phyloP scores from a whole-genome alignment of 805 yeast species.

The Pichia heedii region DNA sequence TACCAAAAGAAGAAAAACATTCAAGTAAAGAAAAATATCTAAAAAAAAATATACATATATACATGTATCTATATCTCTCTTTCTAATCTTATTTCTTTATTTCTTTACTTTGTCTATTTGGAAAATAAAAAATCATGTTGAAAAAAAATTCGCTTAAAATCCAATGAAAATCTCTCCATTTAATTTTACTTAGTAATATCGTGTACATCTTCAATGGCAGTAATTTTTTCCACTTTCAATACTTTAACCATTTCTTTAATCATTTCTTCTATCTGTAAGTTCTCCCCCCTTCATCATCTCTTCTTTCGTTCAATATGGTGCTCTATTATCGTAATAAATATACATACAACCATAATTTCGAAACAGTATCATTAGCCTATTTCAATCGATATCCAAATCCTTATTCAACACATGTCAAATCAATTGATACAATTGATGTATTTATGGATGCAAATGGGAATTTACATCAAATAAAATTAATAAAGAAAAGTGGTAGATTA shows the following conservation, averaged over 20 bases:
- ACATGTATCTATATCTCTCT: too few species aligned
- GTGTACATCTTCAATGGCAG: too few species aligned
- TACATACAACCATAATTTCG: slow-evolving; percentile 54
- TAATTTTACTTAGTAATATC: too few species aligned
- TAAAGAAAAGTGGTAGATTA: slow-evolving; percentile 69
- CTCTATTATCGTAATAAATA: slow-evolving; percentile 49
- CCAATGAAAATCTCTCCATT: too few species aligned
- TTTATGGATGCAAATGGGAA: slow-evolving; percentile 53
- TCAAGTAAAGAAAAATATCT: not conserved
- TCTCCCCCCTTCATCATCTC: not conserved
- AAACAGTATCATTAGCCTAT: slow-evolving; percentile 67
- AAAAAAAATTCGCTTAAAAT: too few species aligned
- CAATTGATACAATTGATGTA: slow-evolving; percentile 67
- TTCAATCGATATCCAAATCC: slow-evolving; percentile 74
- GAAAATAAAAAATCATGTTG: too few species aligned
- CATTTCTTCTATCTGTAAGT: too few species aligned
- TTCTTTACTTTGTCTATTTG: too few species aligned
- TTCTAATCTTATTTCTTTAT: too few species aligned
- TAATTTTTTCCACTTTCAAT: too few species aligned
- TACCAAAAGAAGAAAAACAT: slow-evolving; percentile 20
- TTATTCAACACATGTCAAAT: slow-evolving; percentile 72
- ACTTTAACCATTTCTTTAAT: too few species aligned
- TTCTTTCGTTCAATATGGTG: slow-evolving; percentile 40
- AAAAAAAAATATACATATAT: not conserved
- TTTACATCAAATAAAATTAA: slow-evolving; percentile 62